phyloP scores from a whole-genome alignment of 306 rosid genomes.

The Cicer pinnatifidum region DNA sequence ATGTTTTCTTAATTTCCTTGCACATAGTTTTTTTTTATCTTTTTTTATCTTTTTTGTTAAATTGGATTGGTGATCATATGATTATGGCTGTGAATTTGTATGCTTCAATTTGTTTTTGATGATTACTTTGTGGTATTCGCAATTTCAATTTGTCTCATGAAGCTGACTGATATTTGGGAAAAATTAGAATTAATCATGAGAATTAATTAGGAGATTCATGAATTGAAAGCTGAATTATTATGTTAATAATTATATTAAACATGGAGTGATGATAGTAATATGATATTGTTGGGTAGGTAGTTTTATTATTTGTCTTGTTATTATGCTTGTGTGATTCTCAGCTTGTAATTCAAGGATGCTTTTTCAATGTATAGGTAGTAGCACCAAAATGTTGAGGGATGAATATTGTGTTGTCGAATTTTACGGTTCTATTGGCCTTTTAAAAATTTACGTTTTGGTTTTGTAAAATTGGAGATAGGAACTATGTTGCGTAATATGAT shows the following conservation, averaged over 20 bases:
- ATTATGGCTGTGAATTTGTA: conserved; percentile 8
- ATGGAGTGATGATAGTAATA: too few species aligned
- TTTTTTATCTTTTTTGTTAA: background rate
- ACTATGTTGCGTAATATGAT: background rate
- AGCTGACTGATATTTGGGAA: conserved; percentile 23
- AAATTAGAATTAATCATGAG: background rate
- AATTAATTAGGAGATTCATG: conserved; percentile 32
- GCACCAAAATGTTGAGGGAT: background rate
- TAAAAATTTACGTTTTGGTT: background rate
- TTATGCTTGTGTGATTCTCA: too few species aligned
- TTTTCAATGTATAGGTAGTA: background rate
- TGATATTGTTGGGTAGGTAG: background rate
- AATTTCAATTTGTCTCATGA: conserved; percentile 15
- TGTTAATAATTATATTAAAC: too few species aligned
- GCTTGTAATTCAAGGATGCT: background rate
- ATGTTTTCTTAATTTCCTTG: background rate
- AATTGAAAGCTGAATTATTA: background rate
- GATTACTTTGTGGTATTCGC: conserved; percentile 28
- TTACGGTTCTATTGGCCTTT: background rate
- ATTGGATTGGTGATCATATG: conserved; percentile 13
- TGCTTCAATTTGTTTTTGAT: conserved; percentile 36
- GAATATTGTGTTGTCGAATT: background rate
- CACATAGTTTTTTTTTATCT: background rate
- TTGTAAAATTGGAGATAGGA: conserved; percentile 6
- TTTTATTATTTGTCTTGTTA: background rate